These are phyloP conservation scores for Heliamphora pulchella DNA, from an alignment of 179 eudicot species.

Conservation along the genomic window DNA sequence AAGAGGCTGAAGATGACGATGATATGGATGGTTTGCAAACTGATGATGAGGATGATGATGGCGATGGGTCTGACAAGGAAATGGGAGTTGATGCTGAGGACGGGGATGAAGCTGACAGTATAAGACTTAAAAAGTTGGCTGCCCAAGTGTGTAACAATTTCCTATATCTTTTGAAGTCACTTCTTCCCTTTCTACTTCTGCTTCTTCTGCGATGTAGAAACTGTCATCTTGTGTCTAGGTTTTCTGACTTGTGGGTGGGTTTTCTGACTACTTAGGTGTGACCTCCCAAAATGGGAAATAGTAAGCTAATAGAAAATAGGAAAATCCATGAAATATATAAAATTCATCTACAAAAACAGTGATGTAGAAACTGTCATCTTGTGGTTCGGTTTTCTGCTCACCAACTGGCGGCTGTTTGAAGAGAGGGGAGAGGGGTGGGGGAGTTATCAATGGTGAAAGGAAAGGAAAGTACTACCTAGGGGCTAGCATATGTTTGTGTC, in stretches of 20 bases:
- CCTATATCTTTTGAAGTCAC: not conserved
- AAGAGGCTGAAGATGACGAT: slow-evolving; percentile 67
- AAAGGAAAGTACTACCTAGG: too few relatives aligned
- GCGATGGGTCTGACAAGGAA: slow-evolving; percentile 69
- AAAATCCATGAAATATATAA: not conserved
- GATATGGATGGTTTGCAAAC: slow-evolving; percentile 79
- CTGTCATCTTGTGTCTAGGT: too few relatives aligned
- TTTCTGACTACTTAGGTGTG: too few relatives aligned
- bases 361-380: not conserved
- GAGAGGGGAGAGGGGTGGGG: too few relatives aligned
- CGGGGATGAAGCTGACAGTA: slow-evolving; percentile 82
- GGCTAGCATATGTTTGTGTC: too few relatives aligned
- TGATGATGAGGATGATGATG: slow-evolving; percentile 82
- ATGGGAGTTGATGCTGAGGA: slow-evolving; percentile 95
- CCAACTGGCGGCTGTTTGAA: too few relatives aligned
- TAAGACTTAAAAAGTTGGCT: slow-evolving; percentile 65
- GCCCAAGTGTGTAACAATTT: slow-evolving; percentile 55
- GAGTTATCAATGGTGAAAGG: too few relatives aligned
- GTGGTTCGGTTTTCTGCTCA: not conserved
- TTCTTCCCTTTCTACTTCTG: not conserved
- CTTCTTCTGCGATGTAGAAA: too few relatives aligned
- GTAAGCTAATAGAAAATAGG: not conserved
- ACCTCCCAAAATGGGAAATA: too few relatives aligned
- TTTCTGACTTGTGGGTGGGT: too few relatives aligned
- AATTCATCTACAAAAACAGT: not conserved